phyloP scores from a whole-genome alignment of 805 yeast genomes.

The Myxozyma nipponensis region DNA sequence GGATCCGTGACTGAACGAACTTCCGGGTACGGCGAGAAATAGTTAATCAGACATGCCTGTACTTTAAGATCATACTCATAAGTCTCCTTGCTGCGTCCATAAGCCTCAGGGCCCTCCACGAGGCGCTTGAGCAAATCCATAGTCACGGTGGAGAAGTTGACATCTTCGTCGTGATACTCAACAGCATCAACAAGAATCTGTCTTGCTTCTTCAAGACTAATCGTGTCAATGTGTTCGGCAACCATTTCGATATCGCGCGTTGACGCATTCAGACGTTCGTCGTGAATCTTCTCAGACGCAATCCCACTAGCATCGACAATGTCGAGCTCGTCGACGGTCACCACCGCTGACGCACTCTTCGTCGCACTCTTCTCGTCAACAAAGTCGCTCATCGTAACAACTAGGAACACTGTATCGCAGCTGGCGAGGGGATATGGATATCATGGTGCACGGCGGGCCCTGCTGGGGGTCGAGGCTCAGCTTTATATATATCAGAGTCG shows the following conservation, averaged over 20 bases:
- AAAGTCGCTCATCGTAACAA: neutral
- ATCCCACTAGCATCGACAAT: neutral
- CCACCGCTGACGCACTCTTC: neutral
- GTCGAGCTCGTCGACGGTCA: neutral
- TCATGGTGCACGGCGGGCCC: too few species aligned
- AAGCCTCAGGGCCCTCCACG: slow-evolving; percentile 10
- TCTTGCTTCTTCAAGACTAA: slow-evolving; percentile 40
- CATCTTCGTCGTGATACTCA: slow-evolving; percentile 43
- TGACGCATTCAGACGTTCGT: neutral
- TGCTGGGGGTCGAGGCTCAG: too few species aligned
- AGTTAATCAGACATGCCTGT: slow-evolving; percentile 18
- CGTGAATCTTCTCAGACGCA: neutral
- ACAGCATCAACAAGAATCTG: slow-evolving; percentile 40
- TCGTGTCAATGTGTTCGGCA: slow-evolving; percentile 41
- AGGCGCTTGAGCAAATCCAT: slow-evolving; percentile 35
- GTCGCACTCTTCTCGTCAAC: neutral
- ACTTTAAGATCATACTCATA: slow-evolving; percentile 8
- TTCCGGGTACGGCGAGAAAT: slow-evolving; percentile 53
- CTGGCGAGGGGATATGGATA: too few species aligned
- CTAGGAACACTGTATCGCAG: too few species aligned
- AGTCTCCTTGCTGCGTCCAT: slow-evolving; percentile 7
- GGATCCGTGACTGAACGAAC: slow-evolving; percentile 63
- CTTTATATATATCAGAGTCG: too few species aligned
- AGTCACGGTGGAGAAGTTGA: slow-evolving; percentile 43
- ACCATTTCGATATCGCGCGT: slow-evolving; percentile 36